Evolutionary conservation across 495 filamentous ascomycete genomes (phyloP).

Genomic region (Tuber brumale): DNA sequence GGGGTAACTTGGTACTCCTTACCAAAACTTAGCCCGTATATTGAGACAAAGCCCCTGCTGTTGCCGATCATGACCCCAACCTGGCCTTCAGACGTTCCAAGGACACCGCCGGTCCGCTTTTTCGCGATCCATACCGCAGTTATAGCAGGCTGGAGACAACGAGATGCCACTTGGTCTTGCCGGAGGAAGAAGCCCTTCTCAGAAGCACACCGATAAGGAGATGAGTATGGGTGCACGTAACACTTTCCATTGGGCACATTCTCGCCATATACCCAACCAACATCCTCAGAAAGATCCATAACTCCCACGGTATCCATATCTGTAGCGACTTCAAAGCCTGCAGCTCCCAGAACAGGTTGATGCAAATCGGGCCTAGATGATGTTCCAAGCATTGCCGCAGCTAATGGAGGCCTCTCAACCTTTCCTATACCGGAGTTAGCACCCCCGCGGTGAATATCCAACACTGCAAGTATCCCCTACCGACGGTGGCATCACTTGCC

Average conservation of each 20-base stretch:
- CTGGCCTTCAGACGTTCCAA: slow-evolving; percentile 65
- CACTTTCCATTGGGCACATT: slow-evolving; percentile 36
- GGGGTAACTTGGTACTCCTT: slow-evolving; percentile 60
- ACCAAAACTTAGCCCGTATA: slow-evolving; percentile 68
- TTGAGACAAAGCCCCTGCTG: slow-evolving; percentile 74
- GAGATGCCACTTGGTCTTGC: slow-evolving; percentile 12
- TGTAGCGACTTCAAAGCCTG: slow-evolving; percentile 33
- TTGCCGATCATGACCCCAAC: slow-evolving; percentile 79
- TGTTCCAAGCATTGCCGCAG: slow-evolving; percentile 12
- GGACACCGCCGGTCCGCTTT: slow-evolving; percentile 53
- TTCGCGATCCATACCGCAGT: slow-evolving; percentile 91
- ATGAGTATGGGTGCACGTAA: slow-evolving; percentile 33
- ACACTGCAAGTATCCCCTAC: slow-evolving; percentile 12
- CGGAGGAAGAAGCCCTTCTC: slow-evolving; percentile 28
- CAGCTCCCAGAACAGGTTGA: slow-evolving; percentile 27
- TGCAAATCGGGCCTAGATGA: slow-evolving; percentile 27
- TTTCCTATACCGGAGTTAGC: slow-evolving; percentile 26
- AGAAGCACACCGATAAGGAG: slow-evolving; percentile 20
- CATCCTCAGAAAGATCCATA: slow-evolving; percentile 40
- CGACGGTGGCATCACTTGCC: slow-evolving; percentile 38
- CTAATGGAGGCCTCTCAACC: slow-evolving; percentile 27
- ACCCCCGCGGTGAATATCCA: background rate
- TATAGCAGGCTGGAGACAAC: slow-evolving; percentile 46
- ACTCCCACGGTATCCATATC: slow-evolving; percentile 37
- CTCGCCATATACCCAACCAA: slow-evolving; percentile 42